Percentiles rank a stretch among this genome's conserved stretches.
These are phyloP conservation scores for Xylariomycetidae sp. DNA, from an alignment of 2,329 filamentous ascomycete genomes.

Conservation along the genomic window DNA sequence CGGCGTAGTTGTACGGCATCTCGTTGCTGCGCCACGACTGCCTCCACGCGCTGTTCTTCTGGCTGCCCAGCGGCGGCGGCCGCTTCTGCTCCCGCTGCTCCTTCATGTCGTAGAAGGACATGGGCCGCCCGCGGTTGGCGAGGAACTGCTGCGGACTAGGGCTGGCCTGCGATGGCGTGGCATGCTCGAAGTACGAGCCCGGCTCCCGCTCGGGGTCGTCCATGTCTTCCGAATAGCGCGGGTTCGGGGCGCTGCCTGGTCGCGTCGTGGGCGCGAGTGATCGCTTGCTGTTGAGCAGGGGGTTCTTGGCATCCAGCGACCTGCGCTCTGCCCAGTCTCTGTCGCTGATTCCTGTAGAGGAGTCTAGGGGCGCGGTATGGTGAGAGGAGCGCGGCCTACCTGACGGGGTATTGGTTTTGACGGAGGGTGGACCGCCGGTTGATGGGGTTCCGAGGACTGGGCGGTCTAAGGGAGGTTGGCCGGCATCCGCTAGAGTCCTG, in stretches of 20 bases:
- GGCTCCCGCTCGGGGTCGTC: not conserved
- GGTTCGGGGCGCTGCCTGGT: not conserved
- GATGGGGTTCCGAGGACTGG: not conserved
- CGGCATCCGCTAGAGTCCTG: conserved; percentile 1
- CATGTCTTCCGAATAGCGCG: conserved; percentile 1
- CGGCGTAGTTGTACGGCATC: conserved; percentile 12
- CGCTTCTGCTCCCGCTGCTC: conserved; percentile 8
- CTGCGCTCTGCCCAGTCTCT: not conserved
- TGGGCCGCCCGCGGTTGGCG: conserved; percentile 5
- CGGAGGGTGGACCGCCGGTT: not conserved
- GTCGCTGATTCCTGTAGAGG: not conserved
- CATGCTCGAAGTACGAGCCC: not conserved
- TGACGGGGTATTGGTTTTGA: not conserved
- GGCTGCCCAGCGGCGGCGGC: not conserved
- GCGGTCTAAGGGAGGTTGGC: conserved; percentile 3
- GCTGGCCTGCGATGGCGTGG: not conserved
- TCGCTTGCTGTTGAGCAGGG: not conserved
- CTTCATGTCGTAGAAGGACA: conserved; percentile 14
- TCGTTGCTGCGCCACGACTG: conserved; percentile 9
- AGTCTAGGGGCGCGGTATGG: not conserved
- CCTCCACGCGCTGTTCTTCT: not conserved
- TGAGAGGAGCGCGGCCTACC: not conserved
- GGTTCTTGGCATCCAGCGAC: conserved; percentile 2
- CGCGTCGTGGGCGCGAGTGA: not conserved
- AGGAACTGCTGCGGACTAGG: conserved; percentile 8